Evolutionary conservation across 805 yeast species (phyloP).

Genomic region (Saccharomycopsis sp.): DNA sequence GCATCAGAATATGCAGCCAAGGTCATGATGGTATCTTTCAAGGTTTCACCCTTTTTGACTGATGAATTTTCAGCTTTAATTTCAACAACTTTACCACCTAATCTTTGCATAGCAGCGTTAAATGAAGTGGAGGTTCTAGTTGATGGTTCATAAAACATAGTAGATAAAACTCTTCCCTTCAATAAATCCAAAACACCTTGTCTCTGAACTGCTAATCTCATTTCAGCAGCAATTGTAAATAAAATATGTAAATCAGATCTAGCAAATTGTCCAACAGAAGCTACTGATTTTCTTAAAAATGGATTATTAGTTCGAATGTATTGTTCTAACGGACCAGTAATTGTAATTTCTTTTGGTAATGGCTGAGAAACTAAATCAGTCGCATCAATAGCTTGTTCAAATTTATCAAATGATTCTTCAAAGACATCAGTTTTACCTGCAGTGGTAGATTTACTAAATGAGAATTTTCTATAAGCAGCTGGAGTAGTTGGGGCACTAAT

Average conservation of each 20-base stretch:
- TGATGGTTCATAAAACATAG: conserved; percentile 97
- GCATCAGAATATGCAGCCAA: conserved; percentile 96
- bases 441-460: conserved; percentile 10
- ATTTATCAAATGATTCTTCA: conserved; percentile 26
- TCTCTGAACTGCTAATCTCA: conserved; percentile 95
- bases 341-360: conserved; percentile 62
- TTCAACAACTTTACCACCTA: conserved; percentile 95
- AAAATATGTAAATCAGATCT: conserved; percentile 87
- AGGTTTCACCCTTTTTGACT: conserved; percentile 95
- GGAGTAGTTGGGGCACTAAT: neutral
- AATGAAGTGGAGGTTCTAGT: conserved; percentile 96
- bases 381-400: conserved; percentile 50
- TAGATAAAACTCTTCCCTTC: conserved; percentile 85
- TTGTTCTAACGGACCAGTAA: conserved; percentile 72
- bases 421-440: conserved; percentile 26
- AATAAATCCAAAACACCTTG: conserved; percentile 88
- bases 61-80: conserved; percentile 84
- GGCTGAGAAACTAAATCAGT: conserved; percentile 69
- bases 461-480: conserved; percentile 14
- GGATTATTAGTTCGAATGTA: conserved; percentile 80
- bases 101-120: conserved; percentile 99
- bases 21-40: conserved; percentile 93
- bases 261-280: conserved; percentile 81
- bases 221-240: conserved; percentile 96
- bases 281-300: conserved; percentile 79